Conservation (phyloP, 2,329 filamentous ascomycete genomes). For the Clarireedia homoeocarpa region DNA sequence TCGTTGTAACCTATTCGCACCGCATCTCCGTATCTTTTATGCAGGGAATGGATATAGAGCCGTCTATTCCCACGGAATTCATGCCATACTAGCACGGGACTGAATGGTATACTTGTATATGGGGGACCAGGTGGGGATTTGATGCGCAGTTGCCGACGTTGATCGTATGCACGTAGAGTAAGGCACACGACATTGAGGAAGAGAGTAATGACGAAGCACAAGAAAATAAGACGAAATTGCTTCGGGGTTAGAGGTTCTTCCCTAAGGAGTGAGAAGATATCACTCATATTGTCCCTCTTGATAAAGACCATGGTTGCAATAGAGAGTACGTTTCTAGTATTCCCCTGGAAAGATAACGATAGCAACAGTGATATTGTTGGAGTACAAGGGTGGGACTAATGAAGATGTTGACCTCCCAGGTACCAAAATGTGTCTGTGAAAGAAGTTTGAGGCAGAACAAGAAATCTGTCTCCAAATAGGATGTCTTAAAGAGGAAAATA, state of each 20-base stretch:
- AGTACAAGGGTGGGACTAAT: too few species aligned
- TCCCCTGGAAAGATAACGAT: too few species aligned
- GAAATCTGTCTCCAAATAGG: too few species aligned
- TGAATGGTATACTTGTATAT: slow-evolving; percentile 15
- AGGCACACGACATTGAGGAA: background rate
- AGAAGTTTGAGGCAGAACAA: too few species aligned
- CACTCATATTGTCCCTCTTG: too few species aligned
- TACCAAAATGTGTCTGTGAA: too few species aligned
- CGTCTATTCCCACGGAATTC: slow-evolving; percentile 48
- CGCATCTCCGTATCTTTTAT: slow-evolving; percentile 46
- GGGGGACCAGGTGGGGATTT: slow-evolving; percentile 20
- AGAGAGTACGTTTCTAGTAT: too few species aligned
- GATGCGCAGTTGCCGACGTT: background rate
- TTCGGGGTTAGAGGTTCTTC: background rate
- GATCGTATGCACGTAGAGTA: background rate
- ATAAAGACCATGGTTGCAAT: too few species aligned
- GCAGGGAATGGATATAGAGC: slow-evolving; percentile 46
- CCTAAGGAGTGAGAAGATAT: too few species aligned
- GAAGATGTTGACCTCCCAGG: too few species aligned
- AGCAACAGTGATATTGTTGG: too few species aligned
- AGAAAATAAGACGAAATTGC: background rate
- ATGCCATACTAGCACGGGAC: slow-evolving; percentile 28
- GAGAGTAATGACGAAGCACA: background rate
- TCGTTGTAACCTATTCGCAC: slow-evolving; percentile 52
- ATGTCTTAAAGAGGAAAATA: too few species aligned